phyloP scores from a whole-genome alignment of 257 asterid genomes.

The Solanum medicagineum region DNA sequence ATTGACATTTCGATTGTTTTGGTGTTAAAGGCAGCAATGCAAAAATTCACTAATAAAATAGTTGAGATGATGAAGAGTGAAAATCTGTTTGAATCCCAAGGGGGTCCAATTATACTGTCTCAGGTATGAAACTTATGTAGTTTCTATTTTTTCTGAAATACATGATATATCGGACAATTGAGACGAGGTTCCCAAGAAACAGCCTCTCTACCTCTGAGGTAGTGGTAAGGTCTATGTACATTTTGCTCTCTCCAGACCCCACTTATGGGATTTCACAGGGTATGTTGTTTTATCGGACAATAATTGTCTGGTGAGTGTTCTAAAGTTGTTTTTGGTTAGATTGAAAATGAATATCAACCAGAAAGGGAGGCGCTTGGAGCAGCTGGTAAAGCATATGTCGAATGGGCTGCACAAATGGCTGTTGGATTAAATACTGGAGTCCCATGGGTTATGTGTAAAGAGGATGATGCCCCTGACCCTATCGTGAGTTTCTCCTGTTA shows the following conservation, averaged over 20 bases:
- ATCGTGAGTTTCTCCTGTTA: conserved; percentile 16
- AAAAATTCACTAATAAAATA: conserved; percentile 41
- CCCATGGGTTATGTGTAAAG: conserved; percentile 79
- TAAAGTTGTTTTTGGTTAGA: conserved; percentile 14
- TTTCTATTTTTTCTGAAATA: neutral
- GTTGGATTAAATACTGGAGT: conserved; percentile 52
- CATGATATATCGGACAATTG: neutral
- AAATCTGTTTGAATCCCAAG: conserved; percentile 46
- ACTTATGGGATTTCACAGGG: too few species aligned
- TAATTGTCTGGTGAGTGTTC: neutral
- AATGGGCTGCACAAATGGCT: conserved; percentile 72
- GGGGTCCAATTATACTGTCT: conserved; percentile 69
- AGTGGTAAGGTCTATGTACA: too few species aligned
- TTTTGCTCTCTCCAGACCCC: too few species aligned
- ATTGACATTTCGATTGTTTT: neutral
- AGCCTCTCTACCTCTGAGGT: too few species aligned
- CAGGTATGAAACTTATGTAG: conserved; percentile 26
- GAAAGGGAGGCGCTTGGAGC: conserved; percentile 32
- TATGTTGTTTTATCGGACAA: too few species aligned
- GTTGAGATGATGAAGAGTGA: conserved; percentile 61
- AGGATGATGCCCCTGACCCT: conserved; percentile 67
- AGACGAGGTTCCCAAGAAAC: too few species aligned
- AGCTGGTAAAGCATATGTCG: conserved; percentile 41
- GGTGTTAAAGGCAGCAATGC: conserved; percentile 42
- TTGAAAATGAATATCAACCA: conserved; percentile 60